phyloP scores from a whole-genome alignment of 345 rosid species.

The Triadica sebifera region DNA sequence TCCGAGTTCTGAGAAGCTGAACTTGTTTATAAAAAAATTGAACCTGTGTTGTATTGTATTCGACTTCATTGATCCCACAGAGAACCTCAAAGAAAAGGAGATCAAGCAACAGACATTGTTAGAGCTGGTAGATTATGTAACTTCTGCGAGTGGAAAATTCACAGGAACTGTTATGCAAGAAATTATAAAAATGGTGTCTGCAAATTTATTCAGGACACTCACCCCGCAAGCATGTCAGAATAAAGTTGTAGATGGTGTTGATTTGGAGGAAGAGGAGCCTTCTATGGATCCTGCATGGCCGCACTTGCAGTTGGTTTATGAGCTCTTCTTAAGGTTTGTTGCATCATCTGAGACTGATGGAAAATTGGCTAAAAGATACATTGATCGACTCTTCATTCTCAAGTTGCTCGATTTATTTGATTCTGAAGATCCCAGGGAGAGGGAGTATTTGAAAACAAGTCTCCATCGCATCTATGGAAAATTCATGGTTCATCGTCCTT shows the following conservation, averaged over 20 bases:
- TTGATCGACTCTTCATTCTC: constrained; percentile 64
- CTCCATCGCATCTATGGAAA: constrained; percentile 87
- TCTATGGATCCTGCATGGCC: constrained; percentile 85
- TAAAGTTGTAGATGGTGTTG: constrained; percentile 57
- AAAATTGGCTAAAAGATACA: constrained; percentile 64
- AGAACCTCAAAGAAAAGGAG: constrained; percentile 79
- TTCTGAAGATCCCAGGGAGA: constrained; percentile 89
- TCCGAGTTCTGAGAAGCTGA: constrained; percentile 67
- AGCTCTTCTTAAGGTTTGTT: constrained; percentile 72
- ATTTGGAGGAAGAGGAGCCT: constrained; percentile 85
- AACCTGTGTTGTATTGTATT: constrained; percentile 63
- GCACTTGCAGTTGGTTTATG: constrained; percentile 81
- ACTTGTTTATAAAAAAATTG: constrained; percentile 67
- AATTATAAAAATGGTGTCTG: constrained; percentile 59
- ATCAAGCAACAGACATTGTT: constrained; percentile 72
- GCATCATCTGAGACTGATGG: constrained; percentile 79
- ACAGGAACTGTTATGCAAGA: constrained; percentile 59
- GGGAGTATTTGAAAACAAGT: constrained; percentile 82
- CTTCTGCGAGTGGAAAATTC: constrained; percentile 68
- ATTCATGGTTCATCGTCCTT: constrained; percentile 92
- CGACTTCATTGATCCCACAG: constrained; percentile 69
- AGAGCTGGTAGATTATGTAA: constrained; percentile 77
- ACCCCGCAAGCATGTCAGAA: constrained; percentile 61
- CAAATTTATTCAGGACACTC: constrained; percentile 65
- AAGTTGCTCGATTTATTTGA: constrained; percentile 77